These are phyloP conservation scores for Xerocomus minutiporus DNA, from an alignment of 1,284 basidiomycete species.

Conservation along the genomic window DNA sequence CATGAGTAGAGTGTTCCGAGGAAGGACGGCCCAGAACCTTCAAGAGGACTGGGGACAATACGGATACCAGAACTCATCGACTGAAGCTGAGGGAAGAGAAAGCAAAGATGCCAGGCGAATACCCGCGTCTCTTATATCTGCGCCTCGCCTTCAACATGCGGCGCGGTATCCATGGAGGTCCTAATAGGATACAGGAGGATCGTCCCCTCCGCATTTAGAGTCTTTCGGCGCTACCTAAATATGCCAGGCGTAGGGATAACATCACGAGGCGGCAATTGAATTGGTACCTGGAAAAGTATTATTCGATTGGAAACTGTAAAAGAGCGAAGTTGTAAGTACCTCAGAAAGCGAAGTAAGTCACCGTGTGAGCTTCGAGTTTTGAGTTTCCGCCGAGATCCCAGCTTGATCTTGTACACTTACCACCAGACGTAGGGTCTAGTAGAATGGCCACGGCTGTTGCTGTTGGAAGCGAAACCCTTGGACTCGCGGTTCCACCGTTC, in stretches of 20 bases:
- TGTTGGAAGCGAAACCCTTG: constrained; percentile 36
- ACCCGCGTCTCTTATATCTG: background rate
- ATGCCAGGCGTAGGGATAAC: background rate
- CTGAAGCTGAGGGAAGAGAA: background rate
- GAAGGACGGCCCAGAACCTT: constrained; percentile 7
- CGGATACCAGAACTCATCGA: constrained; percentile 18
- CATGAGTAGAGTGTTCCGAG: constrained; percentile 9
- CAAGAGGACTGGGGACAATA: constrained; percentile 14
- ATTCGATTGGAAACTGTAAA: background rate
- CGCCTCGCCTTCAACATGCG: constrained; percentile 19
- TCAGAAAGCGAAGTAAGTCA: background rate
- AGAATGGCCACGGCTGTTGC: constrained; percentile 16
- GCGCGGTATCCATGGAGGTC: constrained; percentile 1
- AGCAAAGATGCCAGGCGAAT: background rate
- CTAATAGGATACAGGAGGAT: constrained; percentile 11
- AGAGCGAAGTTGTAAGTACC: background rate
- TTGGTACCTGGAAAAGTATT: background rate
- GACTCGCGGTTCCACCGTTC: constrained; percentile 57
- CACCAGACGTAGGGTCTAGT: background rate
- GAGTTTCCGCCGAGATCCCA: background rate
- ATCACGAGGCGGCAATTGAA: background rate
- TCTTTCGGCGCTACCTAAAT: background rate
- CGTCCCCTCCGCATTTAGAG: constrained; percentile 12
- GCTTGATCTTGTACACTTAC: background rate
- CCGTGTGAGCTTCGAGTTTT: background rate